Base-by-base conservation (phyloP, 1,284 basidiomycete species). In the Porphyrellus sp. region DNA sequence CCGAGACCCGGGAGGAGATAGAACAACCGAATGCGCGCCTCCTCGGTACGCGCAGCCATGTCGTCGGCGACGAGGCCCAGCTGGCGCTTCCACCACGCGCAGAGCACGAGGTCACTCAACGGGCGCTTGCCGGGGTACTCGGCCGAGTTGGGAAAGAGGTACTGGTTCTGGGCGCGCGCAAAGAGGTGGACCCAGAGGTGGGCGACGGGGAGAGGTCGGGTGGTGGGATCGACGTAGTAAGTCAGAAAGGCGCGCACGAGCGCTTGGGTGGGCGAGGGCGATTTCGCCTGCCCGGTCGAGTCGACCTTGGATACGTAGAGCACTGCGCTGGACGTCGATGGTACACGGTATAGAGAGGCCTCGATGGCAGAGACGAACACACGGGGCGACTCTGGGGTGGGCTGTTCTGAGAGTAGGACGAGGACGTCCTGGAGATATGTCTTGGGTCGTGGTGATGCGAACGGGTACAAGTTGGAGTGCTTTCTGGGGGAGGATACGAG, bases 261-360 rank as follows among this genome's bases (percentile, higher is more conserved):
- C 4, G 77, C 69, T 1, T 80, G 72, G 0, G 91, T 92, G 1
- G 89, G 82, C 42, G 85, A 77, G 4, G 81, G 82, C 8, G 68
- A 53, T 25, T 63, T 61, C 0, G 77, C 82, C 58, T 91, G 92
- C 0, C 95, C 95, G 0, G 93, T 93, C 13, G 93, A 86, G 69
- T 98, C 97, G 51, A 98, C 85, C 72, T 99, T 99, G 46, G 91
- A 91, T 42, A 98, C 79, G 71, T 98, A 98, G 21, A 99, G 73
- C 31, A 99, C 79, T 1, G 83, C 85, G 50, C 80, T 81, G 2
- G 77, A 79, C 2, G 87, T 86, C 3, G 80, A 62, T 5, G 89
- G 87, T 44, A 91, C 65, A 40, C 83, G 82, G 76, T 93, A 98
- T 28, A 98, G 72, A 51, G 77, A 81, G 0, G 86, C 89, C 64